Conservation (phyloP, 2,329 filamentous ascomycete genomes). For the Helotiales sp. region DNA sequence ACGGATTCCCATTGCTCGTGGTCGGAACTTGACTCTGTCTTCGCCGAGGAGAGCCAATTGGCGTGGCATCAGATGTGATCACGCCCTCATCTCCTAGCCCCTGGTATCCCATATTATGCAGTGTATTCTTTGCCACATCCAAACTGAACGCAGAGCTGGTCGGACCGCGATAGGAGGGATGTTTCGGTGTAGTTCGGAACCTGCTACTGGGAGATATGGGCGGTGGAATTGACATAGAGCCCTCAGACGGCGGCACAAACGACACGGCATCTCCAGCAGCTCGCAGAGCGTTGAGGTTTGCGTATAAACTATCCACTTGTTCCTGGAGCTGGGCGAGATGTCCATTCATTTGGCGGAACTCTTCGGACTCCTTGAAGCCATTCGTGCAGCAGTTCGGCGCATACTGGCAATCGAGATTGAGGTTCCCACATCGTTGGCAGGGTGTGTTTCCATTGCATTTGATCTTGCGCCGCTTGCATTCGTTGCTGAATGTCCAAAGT, state of each 20-base stretch:
- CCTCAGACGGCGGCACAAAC: slow-evolving; percentile 33
- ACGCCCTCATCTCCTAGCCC: slow-evolving; percentile 69
- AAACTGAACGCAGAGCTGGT: slow-evolving; percentile 86
- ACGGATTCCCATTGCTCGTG: slow-evolving; percentile 31
- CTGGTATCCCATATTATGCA: slow-evolving; percentile 88
- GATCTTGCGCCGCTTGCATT: slow-evolving; percentile 77
- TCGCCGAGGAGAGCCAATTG: slow-evolving; percentile 38
- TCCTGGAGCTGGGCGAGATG: slow-evolving; percentile 80
- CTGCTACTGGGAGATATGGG: slow-evolving; percentile 34
- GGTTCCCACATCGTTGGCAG: slow-evolving; percentile 71
- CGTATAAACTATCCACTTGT: slow-evolving; percentile 79
- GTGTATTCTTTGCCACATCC: slow-evolving; percentile 83
- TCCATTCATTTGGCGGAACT: slow-evolving; percentile 80
- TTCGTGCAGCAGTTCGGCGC: slow-evolving; percentile 70
- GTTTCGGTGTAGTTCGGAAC: slow-evolving; percentile 34
- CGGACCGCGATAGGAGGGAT: slow-evolving; percentile 77
- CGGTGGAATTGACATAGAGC: slow-evolving; percentile 37
- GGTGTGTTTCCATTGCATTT: slow-evolving; percentile 75
- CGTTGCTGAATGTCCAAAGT: slow-evolving; percentile 53
- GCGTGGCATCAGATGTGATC: slow-evolving; percentile 58
- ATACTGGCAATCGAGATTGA: slow-evolving; percentile 69
- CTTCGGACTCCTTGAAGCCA: slow-evolving; percentile 90
- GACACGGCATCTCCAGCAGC: slow-evolving; percentile 28
- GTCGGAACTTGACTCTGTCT: slow-evolving; percentile 37
- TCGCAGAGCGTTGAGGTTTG: slow-evolving; percentile 63